Base-by-base conservation (phyloP, 1,284 basidiomycete species). In the Boletus sp. region DNA sequence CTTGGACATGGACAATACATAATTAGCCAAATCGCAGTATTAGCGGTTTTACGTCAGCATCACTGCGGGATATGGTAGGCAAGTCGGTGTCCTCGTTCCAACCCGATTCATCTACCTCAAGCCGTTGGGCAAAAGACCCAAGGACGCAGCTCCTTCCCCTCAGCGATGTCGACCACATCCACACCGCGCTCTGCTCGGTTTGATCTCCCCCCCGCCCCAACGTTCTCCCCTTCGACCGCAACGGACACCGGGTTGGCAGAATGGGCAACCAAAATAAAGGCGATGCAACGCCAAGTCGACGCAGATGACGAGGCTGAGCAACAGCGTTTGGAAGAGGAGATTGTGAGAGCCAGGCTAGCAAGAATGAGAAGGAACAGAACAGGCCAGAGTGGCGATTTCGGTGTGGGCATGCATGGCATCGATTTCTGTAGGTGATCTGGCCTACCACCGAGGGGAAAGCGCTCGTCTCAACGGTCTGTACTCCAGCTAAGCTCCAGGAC, bases 191-290 rank as follows among this genome's bases (percentile, higher is more conserved):
- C 72, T 52, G 45, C 70, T 40, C 71, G 72, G 44, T 57, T 68
- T 38, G 72, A 71, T 52, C 58, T 71, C 1, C 78, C 65, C 56
- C 36, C 61, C 23, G 65, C 63, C 23, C 66, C 66, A 33, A 9
- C 47, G 0, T 13, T 39, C 46, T 44, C 65, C 38, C 44, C 23
- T 32, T 49, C 60, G 7, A 33, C 55, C 4, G 77, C 69, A 61
- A 72, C 70, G 10, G 83, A 85, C 55, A 69, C 73, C 9, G 81
- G 79, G 30, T 72, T 88, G n/a, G 74, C 85, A 16, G 86, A 90
- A 64, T 90, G 87, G 87, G 78, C 86, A 14, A 84, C 70, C 65
- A 82, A 76, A 69, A 88, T 90, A 66, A 84, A 83, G 64, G 84
- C 80, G 12, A 68, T 89, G 61, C 86, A 88, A 62, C 77, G 79